These are phyloP conservation scores for Pseudoturritis turrita DNA, from an alignment of 345 rosid genomes.

Conservation along the genomic window DNA sequence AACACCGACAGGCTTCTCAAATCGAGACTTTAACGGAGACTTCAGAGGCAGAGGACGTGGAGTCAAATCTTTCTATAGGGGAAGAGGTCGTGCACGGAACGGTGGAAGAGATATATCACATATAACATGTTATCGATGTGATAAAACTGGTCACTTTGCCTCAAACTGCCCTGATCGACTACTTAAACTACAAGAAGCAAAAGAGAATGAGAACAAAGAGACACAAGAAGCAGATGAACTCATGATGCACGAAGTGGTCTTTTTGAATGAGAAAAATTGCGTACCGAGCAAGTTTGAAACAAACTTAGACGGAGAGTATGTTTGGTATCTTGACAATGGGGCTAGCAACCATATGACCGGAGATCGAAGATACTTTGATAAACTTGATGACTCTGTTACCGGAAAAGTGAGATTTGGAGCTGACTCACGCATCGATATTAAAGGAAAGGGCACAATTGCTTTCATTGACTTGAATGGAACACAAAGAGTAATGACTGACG, in stretches of 20 bases:
- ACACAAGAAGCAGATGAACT: background rate
- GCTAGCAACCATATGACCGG: background rate
- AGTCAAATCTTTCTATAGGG: background rate
- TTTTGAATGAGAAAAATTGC: background rate
- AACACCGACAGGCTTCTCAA: no score
- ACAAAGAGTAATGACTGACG: background rate
- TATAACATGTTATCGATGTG: background rate
- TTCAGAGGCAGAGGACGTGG: background rate
- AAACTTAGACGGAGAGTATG: background rate
- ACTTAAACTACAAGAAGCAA: background rate
- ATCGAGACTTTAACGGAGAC: no score
- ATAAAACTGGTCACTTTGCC: background rate
- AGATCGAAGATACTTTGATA: background rate
- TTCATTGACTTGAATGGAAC: background rate
- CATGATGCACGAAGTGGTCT: background rate
- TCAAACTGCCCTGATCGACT: background rate
- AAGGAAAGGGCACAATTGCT: background rate
- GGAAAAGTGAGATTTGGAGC: background rate
- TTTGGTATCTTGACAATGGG: background rate
- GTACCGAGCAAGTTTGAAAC: background rate
- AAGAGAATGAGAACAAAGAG: accelerated
- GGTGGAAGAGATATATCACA: background rate
- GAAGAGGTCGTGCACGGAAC: background rate
- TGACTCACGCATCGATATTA: background rate
- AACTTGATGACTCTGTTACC: background rate